Evolutionary conservation across 2,329 filamentous ascomycete genomes (phyloP).

Genomic region (Colletotrichum paranaense): DNA sequence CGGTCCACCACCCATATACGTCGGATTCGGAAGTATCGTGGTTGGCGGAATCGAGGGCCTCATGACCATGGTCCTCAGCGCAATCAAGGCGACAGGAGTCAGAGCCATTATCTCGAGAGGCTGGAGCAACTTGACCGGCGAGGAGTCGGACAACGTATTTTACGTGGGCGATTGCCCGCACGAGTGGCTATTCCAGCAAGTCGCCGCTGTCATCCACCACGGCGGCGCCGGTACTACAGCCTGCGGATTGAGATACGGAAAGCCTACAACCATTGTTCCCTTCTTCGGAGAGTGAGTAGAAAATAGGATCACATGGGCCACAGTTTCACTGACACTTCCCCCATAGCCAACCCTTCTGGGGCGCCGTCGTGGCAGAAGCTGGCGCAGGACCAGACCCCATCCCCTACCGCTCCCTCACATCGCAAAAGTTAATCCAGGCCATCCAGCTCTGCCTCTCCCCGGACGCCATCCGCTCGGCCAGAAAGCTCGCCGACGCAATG

Average conservation of each 20-base stretch:
- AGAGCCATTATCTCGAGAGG: constrained; percentile 33
- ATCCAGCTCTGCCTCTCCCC: constrained; percentile 18
- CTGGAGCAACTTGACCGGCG: constrained; percentile 27
- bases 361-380: constrained; percentile 31
- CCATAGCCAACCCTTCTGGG: constrained; percentile 33
- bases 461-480: constrained; percentile 21
- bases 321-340: not conserved
- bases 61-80: constrained; percentile 29
- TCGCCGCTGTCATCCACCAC: constrained; percentile 30
- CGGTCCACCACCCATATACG: constrained; percentile 58
- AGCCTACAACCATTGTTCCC: constrained; percentile 27
- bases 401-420: constrained; percentile 30
- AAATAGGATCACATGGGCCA: no score
- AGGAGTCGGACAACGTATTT: constrained; percentile 18
- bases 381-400: constrained; percentile 32
- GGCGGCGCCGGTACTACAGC: constrained; percentile 32
- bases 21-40: constrained; percentile 30
- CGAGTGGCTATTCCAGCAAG: constrained; percentile 34
- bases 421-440: constrained; percentile 28
- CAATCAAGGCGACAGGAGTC: constrained; percentile 20
- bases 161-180: constrained; percentile 33
- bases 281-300: constrained; percentile 34
- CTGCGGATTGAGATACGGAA: constrained; percentile 28
- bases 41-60: constrained; percentile 13
- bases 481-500: constrained; percentile 28